These are phyloP conservation scores for Yamadazyma endophytica DNA, from an alignment of 805 yeast species.

Conservation along the genomic window DNA sequence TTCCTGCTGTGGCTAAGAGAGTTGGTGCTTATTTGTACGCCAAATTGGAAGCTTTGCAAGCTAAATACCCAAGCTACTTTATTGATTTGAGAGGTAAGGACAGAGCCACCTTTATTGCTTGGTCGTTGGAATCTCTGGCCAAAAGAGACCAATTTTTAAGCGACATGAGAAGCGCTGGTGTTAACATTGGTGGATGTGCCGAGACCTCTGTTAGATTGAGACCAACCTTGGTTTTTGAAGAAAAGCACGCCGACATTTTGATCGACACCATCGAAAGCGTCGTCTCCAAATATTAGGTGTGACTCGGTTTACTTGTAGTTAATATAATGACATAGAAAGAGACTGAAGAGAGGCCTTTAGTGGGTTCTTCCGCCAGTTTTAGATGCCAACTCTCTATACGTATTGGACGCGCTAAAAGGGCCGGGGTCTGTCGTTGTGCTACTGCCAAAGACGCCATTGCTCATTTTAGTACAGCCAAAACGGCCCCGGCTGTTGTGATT, in stretches of 20 bases:
- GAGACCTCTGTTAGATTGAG: constrained; percentile 73
- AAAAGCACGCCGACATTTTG: constrained; percentile 73
- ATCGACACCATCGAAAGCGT: constrained; percentile 39
- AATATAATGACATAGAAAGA: no score
- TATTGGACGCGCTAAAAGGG: no score
- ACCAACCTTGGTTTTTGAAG: constrained; percentile 74
- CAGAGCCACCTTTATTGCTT: constrained; percentile 66
- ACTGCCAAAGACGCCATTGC: no score
- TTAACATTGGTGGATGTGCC: constrained; percentile 85
- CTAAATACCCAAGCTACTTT: constrained; percentile 57
- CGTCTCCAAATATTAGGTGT: no score
- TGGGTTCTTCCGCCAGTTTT: no score
- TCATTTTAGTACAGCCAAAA: no score
- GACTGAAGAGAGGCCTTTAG: no score
- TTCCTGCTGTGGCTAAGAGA: constrained; percentile 50
- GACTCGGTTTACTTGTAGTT: background rate
- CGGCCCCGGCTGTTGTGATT: no score
- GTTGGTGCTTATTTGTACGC: constrained; percentile 67
- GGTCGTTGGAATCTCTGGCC: constrained; percentile 46
- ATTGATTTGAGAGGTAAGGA: constrained; percentile 57
- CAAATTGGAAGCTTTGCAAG: constrained; percentile 49
- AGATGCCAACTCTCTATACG: no score
- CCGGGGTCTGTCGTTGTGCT: no score
- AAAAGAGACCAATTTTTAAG: constrained; percentile 59
- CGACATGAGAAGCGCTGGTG: constrained; percentile 60